A percentile compares a stretch with the other conserved stretches of the same genome.
Conservation (phyloP, 768 basidiomycete species). For the Punctularia strigosozonata region DNA sequence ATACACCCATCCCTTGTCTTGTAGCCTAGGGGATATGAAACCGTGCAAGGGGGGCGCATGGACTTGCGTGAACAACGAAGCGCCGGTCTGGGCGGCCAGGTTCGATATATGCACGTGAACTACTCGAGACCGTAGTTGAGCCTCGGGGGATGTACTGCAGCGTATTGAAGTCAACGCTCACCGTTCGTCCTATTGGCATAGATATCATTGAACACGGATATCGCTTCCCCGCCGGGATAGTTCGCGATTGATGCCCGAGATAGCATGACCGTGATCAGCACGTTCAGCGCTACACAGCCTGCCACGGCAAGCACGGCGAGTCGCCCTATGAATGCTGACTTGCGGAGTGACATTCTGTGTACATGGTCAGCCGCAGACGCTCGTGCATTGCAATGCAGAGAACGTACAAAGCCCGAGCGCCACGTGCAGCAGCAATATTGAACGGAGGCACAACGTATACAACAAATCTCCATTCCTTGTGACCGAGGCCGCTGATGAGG, state of each 20-base stretch:
- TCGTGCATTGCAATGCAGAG: slow-evolving; percentile 1
- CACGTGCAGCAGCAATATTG: slow-evolving; percentile 70
- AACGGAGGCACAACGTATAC: slow-evolving; percentile 75
- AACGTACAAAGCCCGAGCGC: slow-evolving; percentile 54
- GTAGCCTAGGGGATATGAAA: slow-evolving; percentile 7
- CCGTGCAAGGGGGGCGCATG: slow-evolving; percentile 42
- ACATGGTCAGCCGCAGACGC: too few relatives aligned
- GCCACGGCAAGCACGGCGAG: slow-evolving; percentile 33
- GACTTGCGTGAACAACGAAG: slow-evolving; percentile 75
- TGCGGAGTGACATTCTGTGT: slow-evolving; percentile 35
- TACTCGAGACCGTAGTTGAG: slow-evolving; percentile 11
- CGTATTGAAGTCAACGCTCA: slow-evolving; percentile 13
- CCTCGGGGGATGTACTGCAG: neutral
- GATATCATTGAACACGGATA: slow-evolving; percentile 46
- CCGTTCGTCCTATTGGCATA: slow-evolving; percentile 24
- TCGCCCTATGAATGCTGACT: slow-evolving; percentile 31
- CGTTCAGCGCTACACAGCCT: slow-evolving; percentile 42
- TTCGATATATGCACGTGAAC: slow-evolving; percentile 75
- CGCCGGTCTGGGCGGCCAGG: slow-evolving; percentile 82
- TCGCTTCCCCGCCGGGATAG: slow-evolving; percentile 82
- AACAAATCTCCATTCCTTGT: slow-evolving; percentile 98
- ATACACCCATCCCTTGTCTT: slow-evolving; percentile 44
- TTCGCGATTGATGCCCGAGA: slow-evolving; percentile 56
- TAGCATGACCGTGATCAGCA: slow-evolving; percentile 37
- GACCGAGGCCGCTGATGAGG: slow-evolving; percentile 65